Percentiles rank a stretch among this genome's conserved stretches.
Evolutionary conservation across 371 early-diverging fungal species (phyloP).

Genomic region (Saksenaea vasiformis): DNA sequence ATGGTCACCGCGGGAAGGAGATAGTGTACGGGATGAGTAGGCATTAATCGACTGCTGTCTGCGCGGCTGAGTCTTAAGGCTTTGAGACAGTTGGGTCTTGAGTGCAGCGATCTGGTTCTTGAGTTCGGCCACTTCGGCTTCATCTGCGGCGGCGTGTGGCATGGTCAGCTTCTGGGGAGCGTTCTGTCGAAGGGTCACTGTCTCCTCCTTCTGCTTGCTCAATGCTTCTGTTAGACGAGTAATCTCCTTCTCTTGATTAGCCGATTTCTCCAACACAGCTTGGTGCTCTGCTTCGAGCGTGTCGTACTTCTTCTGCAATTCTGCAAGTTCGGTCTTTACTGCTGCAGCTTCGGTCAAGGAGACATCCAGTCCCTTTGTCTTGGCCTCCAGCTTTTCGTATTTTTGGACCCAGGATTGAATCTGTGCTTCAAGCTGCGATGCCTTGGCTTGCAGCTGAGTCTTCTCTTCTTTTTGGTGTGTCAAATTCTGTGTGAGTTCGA

Average conservation of each 20-base stretch:
- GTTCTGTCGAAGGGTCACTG: conserved; percentile 60
- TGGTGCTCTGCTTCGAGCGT: conserved; percentile 52
- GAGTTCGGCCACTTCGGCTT: conserved; percentile 45
- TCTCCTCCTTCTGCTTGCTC: conserved; percentile 68
- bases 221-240: conserved; percentile 61
- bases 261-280: conserved; percentile 56
- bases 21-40: conserved; percentile 37
- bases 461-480: conserved; percentile 74
- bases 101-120: conserved; percentile 54
- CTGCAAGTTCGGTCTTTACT: conserved; percentile 60
- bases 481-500: conserved; percentile 88
- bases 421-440: conserved; percentile 65
- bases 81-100: conserved; percentile 54
- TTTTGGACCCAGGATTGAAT: conserved; percentile 71
- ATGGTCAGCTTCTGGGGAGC: conserved; percentile 16
- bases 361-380: conserved; percentile 50
- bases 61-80: conserved; percentile 37
- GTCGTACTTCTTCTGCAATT: conserved; percentile 54
- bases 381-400: conserved; percentile 58
- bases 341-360: conserved; percentile 53
- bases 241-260: conserved; percentile 71
- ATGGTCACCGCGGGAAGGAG: conserved; percentile 32
- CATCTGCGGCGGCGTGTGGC: conserved; percentile 17
- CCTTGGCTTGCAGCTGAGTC: conserved; percentile 54
- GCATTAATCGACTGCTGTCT: conserved; percentile 41